phyloP scores from a whole-genome alignment of 1,139 yeast genomes.

The Zhuliangozyma parablackwelliae region DNA sequence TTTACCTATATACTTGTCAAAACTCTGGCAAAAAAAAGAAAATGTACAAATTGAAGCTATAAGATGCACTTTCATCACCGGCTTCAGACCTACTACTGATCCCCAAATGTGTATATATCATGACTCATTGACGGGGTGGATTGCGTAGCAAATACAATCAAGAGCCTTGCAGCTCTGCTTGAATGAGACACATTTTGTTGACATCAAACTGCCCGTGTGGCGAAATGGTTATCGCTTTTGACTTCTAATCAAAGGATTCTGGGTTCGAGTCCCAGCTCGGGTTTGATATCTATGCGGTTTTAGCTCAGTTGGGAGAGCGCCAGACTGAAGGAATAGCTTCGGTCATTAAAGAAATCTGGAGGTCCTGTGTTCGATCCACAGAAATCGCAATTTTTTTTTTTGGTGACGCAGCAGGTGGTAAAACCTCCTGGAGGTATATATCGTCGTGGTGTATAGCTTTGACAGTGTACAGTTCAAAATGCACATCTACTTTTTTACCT shows the following conservation, averaged over 20 bases:
- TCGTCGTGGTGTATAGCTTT: neutral
- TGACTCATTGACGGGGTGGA: no score
- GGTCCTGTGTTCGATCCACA: conserved; percentile 58
- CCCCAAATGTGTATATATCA: no score
- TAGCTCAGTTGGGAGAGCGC: conserved; percentile 58
- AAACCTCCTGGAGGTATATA: no score
- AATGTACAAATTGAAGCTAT: no score
- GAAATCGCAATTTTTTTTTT: conserved; percentile 36
- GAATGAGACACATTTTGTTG: no score
- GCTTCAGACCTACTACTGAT: no score
- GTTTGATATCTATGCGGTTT: conserved; percentile 30
- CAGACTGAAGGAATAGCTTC: conserved; percentile 38
- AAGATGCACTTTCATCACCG: no score
- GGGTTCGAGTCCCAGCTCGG: conserved; percentile 50
- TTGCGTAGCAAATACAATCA: no score
- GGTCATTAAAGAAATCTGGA: conserved; percentile 28
- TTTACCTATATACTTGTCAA: no score
- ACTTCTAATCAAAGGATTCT: conserved; percentile 47
- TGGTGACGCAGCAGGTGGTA: no score
- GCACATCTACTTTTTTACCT: neutral
- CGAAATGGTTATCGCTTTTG: conserved; percentile 49
- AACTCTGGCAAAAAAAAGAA: no score
- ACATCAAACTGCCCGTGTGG: conserved; percentile 33
- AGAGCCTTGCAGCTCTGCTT: no score
- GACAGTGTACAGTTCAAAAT: neutral